Base-by-base conservation (phyloP, 805 yeast genomes). In the Candida multigemmis region DNA sequence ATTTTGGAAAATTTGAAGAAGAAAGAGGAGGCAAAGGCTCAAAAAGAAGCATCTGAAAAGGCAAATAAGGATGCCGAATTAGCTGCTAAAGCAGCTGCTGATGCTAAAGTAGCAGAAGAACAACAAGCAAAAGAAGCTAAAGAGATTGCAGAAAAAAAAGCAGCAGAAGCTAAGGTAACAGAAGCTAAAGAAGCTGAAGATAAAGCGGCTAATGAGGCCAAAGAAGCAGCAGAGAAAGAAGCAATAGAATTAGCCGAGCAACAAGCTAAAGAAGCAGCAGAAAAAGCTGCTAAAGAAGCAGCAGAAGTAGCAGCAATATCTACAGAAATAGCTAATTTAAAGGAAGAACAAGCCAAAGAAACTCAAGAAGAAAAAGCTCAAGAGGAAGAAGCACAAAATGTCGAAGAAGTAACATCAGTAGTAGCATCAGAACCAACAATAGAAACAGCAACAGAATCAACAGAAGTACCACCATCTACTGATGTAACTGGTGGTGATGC, bases 1-100 rank as follows among this genome's bases (percentile, higher is more conserved):
- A 50, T 56, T 30, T 36, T 42, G 31, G 63, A 53, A 38, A 42
- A 36, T 10, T 17, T 17, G 10, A 17, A 25, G 56, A 41, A n/a
- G 44, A 35, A 4, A 33, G 32, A 28, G 33, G 32, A 16, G 35
- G 30, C 13, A 28, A 26, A 19, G 28, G 25, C 14, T 10, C 25
- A 16, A 4, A 29, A 30, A 17, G 24, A 27, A 16, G 35, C 14
- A 9, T 31, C 29, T 17, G 28, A 26, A 23, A 37, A 37, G 20
- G 33, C 33, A 17, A 19, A 18, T 8, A 25, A 25, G 15, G 19
- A 19, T 19, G 27, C 27, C n/a, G 21, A 16, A 7, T 22, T 14
- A 7, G 20, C 19, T 8, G 27, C 27, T 13, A 23, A 25, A 12
- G 24, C 17, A 7, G 24, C 9, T 16, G 36, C 35, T 14, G 35